Evolutionary conservation across 768 basidiomycete species (phyloP).

Genomic region (Tephrocybe sp.): DNA sequence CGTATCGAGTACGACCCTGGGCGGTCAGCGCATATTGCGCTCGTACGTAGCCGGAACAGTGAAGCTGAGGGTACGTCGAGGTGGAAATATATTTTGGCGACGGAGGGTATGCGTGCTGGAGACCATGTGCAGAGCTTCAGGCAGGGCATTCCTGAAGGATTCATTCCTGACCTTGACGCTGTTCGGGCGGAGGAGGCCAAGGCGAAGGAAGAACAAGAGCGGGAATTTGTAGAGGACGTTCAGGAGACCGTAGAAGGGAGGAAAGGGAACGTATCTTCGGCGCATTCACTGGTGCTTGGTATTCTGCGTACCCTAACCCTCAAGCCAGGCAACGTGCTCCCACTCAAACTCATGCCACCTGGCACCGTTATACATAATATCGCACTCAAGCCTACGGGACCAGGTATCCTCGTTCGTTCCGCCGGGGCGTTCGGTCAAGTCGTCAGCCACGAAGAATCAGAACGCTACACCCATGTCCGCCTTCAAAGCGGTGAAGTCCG

Average conservation of each 20-base stretch:
- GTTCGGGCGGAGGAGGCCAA: slow-evolving; percentile 16
- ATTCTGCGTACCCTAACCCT: slow-evolving; percentile 80
- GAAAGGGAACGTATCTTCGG: slow-evolving; percentile 29
- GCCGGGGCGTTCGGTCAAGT: slow-evolving; percentile 87
- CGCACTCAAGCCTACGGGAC: slow-evolving; percentile 70
- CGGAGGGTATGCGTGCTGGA: slow-evolving; percentile 86
- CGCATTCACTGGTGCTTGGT: slow-evolving; percentile 74
- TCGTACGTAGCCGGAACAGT: slow-evolving; percentile 64
- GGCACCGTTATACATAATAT: slow-evolving; percentile 89
- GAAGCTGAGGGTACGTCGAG: slow-evolving; percentile 48
- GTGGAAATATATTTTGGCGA: slow-evolving; percentile 92
- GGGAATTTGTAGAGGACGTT: too few relatives aligned
- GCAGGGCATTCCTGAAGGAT: slow-evolving; percentile 73
- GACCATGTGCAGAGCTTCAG: slow-evolving; percentile 86
- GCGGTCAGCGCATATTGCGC: slow-evolving; percentile 90
- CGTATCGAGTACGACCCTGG: slow-evolving; percentile 97
- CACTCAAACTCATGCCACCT: slow-evolving; percentile 87
- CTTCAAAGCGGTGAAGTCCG: slow-evolving; percentile 93
- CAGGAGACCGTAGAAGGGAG: neutral
- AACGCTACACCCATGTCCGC: slow-evolving; percentile 76
- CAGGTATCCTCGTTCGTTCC: slow-evolving; percentile 80
- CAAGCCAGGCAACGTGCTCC: slow-evolving; percentile 91
- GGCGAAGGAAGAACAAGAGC: slow-evolving; percentile 20
- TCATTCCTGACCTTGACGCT: slow-evolving; percentile 53
- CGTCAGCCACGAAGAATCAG: slow-evolving; percentile 69